Base-by-base conservation (phyloP, 2,329 filamentous ascomycete species). In the Aspergillus sp. region DNA sequence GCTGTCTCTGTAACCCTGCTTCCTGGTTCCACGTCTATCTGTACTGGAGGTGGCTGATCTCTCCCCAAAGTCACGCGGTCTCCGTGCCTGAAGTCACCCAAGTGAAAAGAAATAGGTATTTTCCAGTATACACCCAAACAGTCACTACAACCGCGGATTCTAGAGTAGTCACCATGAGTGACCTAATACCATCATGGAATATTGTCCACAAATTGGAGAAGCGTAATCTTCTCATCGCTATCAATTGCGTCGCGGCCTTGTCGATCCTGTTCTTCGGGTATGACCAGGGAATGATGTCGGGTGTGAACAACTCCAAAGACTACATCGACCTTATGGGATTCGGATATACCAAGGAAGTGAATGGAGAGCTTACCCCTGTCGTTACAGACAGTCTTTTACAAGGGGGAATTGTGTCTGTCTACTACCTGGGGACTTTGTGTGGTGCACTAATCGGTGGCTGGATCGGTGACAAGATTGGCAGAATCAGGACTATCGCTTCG, bases 191-290 rank as follows among this genome's bases (percentile, higher is more conserved):
- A 1, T 70, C 68, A 58, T 78, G 73, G 75, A 83, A 82, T 73
- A 77, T 86, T 10, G 82, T 83, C 58, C 80, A 85, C 70, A 78
- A 77, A 63, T 73, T 85, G 5, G 78, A 87, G 76, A 87, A 87
- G 76, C 73, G 78, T 17, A 72, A 75, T 45, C 79, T 89, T 61
- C 81, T 88, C 58, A 80, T 87, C 59, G 83, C 83, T 39, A 84
- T 90, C 73, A 89, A 89, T 71, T 82, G 81, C 51, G 78, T 89
- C 13, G 87, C 87, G 1, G 87, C 81, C 1, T 72, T 90, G 13
- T 88, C 86, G 13, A 90, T 89, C 63, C 87, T 89, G 73, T 89
- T 90, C 79, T 89, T 89, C 66, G 87, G 80, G 54, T 80, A 88
- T 82, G 86, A 81, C 53, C 78, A 81, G 61, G 78, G 79, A 32